Percentiles rank a stretch among this genome's conserved stretches.
Evolutionary conservation across 345 rosid species (phyloP).

Genomic region (Populus ilicifolia): DNA sequence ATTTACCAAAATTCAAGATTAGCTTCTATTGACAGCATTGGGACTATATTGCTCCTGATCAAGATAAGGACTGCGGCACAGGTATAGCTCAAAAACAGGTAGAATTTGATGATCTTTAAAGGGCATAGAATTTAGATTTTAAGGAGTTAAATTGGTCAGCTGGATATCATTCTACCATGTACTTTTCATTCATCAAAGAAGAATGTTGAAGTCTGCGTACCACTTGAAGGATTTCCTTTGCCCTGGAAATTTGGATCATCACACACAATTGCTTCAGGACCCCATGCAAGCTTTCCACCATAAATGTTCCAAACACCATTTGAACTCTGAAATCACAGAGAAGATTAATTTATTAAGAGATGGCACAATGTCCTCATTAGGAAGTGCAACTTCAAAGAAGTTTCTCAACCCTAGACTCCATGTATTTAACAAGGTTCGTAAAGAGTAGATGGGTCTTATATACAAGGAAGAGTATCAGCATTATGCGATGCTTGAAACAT

Average conservation of each 20-base stretch:
- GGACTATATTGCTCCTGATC: no score
- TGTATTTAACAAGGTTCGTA: not conserved
- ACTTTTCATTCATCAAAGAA: not conserved
- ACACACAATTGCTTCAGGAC: constrained; percentile 51
- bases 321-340: constrained; percentile 35
- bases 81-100: no score
- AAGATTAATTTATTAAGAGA: constrained; percentile 3
- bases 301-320: constrained; percentile 54
- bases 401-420: not conserved
- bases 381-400: not conserved
- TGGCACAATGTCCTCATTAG: not conserved
- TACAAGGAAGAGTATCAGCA: not conserved
- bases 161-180: not conserved
- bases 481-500: not conserved
- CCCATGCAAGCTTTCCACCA: constrained; percentile 53
- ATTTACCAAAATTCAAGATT: no score
- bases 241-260: constrained; percentile 57
- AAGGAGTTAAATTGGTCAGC: no score
- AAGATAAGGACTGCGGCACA: no score
- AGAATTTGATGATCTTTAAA: no score
- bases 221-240: constrained; percentile 47
- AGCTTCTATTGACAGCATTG: no score
- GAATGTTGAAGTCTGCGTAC: constrained; percentile 20
- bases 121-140: no score
- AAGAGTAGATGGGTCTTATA: not conserved